Percentiles rank a stretch among this genome's conserved stretches.
Conservation (phyloP, 1,284 basidiomycete genomes). For the Rhodotorula sp. region DNA sequence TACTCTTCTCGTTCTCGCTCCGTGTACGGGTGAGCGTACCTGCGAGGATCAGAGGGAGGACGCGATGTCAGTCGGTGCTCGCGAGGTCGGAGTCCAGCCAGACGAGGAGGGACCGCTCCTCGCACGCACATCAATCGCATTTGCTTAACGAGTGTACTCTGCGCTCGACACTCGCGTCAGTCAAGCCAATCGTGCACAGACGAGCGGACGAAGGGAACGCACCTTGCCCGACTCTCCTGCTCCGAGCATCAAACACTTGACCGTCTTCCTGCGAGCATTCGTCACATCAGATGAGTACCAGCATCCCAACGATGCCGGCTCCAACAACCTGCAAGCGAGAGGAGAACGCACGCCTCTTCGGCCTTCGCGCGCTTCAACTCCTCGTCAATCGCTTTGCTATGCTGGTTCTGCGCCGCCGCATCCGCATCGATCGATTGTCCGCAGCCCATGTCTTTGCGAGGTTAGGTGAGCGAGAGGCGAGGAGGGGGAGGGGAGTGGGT, state of each 20-base stretch:
- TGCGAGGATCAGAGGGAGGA: neutral
- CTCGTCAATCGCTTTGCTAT: conserved; percentile 11
- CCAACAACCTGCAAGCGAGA: neutral
- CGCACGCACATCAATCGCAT: conserved; percentile 19
- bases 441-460: conserved; percentile 11
- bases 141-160: conserved; percentile 18
- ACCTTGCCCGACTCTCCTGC: conserved; percentile 49
- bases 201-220: too few relatives aligned
- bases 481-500: neutral
- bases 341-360: conserved; percentile 8
- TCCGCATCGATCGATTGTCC: conserved; percentile 16
- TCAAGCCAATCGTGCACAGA: too few relatives aligned
- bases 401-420: neutral
- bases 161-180: too few relatives aligned
- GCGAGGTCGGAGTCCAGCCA: neutral
- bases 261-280: conserved; percentile 5
- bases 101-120: too few relatives aligned
- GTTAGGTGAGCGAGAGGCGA: neutral
- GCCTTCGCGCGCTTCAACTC: conserved; percentile 1
- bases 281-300: neutral
- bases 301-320: neutral
- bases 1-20: conserved; percentile 76
- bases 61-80: neutral
- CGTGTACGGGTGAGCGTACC: conserved; percentile 22
- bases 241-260: conserved; percentile 27